Conservation (phyloP, 768 basidiomycete genomes). For the Serendipita sp. region DNA sequence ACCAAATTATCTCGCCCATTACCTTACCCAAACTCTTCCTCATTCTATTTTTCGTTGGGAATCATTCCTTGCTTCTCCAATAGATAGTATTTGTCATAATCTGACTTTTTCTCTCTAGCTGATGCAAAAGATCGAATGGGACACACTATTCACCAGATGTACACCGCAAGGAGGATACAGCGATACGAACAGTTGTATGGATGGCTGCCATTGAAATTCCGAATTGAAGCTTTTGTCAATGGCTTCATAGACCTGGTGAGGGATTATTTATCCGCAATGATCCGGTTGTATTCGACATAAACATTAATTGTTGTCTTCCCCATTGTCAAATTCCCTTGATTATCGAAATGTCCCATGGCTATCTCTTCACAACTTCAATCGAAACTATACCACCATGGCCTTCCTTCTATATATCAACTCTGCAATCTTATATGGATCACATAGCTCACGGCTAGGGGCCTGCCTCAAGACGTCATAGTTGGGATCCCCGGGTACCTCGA, state of each 20-base stretch:
- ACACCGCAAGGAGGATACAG: not conserved
- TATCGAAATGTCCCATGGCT: not conserved
- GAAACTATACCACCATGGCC: no score
- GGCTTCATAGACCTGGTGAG: not conserved
- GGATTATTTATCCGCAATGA: not conserved
- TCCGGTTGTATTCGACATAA: not conserved
- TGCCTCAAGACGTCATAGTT: no score
- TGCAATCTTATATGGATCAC: no score
- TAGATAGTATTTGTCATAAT: no score
- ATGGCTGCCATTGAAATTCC: not conserved
- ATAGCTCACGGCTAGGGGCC: no score
- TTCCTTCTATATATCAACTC: no score
- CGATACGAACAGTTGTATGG: constrained; percentile 4
- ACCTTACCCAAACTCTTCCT: no score
- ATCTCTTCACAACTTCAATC: no score
- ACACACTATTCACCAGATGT: not conserved
- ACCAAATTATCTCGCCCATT: no score
- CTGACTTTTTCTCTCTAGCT: not conserved
- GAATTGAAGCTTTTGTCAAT: constrained; percentile 1
- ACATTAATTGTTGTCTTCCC: not conserved
- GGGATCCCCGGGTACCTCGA: no score
- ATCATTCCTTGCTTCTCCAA: no score
- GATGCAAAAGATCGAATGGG: not conserved
- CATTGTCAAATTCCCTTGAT: not conserved
- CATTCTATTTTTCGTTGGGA: no score